Conservation (phyloP, 495 filamentous ascomycete species). For the Parathielavia appendiculata region DNA sequence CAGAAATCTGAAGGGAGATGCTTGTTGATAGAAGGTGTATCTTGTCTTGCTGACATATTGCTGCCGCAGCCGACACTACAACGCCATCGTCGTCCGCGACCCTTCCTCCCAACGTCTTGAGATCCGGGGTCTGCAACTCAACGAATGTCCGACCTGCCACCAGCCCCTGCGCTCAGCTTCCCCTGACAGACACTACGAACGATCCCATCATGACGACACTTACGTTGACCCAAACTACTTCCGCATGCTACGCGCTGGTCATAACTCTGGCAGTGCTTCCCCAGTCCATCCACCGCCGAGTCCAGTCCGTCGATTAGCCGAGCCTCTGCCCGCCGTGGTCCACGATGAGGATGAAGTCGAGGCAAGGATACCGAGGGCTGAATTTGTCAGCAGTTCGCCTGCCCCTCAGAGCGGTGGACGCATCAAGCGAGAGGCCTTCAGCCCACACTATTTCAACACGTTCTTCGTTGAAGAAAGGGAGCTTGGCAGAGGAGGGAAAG, state of each 20-base stretch:
- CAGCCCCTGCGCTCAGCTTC: constrained; percentile 60
- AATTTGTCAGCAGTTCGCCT: constrained; percentile 53
- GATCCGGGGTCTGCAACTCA: constrained; percentile 59
- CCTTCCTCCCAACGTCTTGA: constrained; percentile 77
- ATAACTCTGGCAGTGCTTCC: constrained; percentile 19
- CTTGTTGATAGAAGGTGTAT: background rate
- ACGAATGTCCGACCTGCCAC: constrained; percentile 84
- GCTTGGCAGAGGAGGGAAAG: constrained; percentile 86
- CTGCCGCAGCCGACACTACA: constrained; percentile 72
- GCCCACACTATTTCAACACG: constrained; percentile 79
- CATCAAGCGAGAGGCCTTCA: constrained; percentile 82
- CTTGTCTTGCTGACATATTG: background rate
- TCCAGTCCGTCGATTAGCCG: constrained; percentile 45
- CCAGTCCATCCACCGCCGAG: constrained; percentile 39
- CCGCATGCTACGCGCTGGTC: constrained; percentile 69
- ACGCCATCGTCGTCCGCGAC: constrained; percentile 88
- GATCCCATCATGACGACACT: constrained; percentile 47
- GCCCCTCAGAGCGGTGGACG: constrained; percentile 49
- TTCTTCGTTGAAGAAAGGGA: constrained; percentile 87
- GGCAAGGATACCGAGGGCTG: constrained; percentile 35
- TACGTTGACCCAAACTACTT: constrained; percentile 92
- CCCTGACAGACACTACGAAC: constrained; percentile 45
- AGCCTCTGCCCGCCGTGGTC: constrained; percentile 35
- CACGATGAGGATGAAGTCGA: constrained; percentile 24
- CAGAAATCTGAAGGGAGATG: background rate